Percentiles rank a stretch among this genome's conserved stretches.
Conservation (phyloP, 1,284 basidiomycete species). For the Boletus semigastroideus region DNA sequence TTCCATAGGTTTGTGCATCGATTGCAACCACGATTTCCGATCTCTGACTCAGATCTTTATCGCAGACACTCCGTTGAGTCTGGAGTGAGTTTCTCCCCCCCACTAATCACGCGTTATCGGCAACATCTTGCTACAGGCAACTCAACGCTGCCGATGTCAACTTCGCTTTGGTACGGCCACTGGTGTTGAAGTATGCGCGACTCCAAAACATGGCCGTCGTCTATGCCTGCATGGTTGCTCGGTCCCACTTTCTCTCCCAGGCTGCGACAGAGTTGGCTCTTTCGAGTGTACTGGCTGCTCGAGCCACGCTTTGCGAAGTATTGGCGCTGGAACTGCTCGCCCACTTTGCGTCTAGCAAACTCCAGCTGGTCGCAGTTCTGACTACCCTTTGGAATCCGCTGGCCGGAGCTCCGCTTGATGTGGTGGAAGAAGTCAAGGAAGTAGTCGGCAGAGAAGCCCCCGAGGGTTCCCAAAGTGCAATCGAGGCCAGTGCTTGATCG, state of each 20-base stretch:
- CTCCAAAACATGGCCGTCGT: slow-evolving; percentile 71
- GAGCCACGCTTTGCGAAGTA: slow-evolving; percentile 80
- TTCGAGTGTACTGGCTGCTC: slow-evolving; percentile 65
- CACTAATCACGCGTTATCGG: neutral
- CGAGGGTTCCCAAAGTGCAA: slow-evolving; percentile 64
- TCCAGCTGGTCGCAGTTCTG: slow-evolving; percentile 71
- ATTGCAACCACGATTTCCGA: neutral
- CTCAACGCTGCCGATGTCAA: slow-evolving; percentile 83
- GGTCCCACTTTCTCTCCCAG: slow-evolving; percentile 52
- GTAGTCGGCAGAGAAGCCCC: slow-evolving; percentile 55
- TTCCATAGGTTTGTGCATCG: slow-evolving; percentile 27
- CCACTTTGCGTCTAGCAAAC: slow-evolving; percentile 68
- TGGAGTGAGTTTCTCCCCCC: slow-evolving; percentile 63
- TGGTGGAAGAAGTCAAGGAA: slow-evolving; percentile 62
- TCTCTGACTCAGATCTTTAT: slow-evolving; percentile 12
- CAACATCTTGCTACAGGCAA: slow-evolving; percentile 45
- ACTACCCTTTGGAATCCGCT: slow-evolving; percentile 81
- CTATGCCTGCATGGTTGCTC: slow-evolving; percentile 71
- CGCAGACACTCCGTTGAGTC: slow-evolving; percentile 73
- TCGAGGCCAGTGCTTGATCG: slow-evolving; percentile 59
- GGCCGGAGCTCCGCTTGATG: slow-evolving; percentile 69
- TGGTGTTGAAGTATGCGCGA: slow-evolving; percentile 77
- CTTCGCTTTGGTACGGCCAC: slow-evolving; percentile 77
- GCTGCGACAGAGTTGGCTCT: slow-evolving; percentile 61
- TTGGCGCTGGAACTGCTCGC: slow-evolving; percentile 83